Evolutionary conservation across 306 rosid genomes (phyloP), one percentile per base, ranked within the genome.

Genomic region (Fagus crenata): DNA sequence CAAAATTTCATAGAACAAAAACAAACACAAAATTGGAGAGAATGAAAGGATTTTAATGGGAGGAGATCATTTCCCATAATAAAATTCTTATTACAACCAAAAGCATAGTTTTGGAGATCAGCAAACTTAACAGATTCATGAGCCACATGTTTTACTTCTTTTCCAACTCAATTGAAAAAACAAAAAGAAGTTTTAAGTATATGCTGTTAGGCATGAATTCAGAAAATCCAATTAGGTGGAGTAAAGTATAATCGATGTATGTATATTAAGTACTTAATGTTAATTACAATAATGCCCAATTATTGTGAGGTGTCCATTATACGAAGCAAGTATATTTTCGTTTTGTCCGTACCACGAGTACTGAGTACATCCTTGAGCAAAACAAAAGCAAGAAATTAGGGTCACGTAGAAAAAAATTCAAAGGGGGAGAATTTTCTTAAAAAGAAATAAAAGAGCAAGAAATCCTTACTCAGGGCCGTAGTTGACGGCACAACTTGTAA

Each of bases 401-500:
- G 68, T 31, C 3, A 12, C 17, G n/a, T 2, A 33, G 8, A n/a
- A n/a, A 61, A 32, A 33, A 61, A 11, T 61, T 61, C n/a, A 58
- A 33, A 6, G 22, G 43, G 11, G 17, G 15, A 64, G 15, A 36
- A 7, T 58, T 58, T 28, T 53, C 14, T 53, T 0, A 58, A 60
- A 67, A 5, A 39, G 71, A 1, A 35, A 5, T 0, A 43, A 61
- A 59, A 22, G 8, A 46, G 14, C 15, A 72, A 41, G 37, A 14
- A 60, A 59, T 4, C 2, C 41, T 17, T 49, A 49, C 32, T 18
- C 11, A 53, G 46, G 35, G 75, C 55, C 64, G 41, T 5, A 13
- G 76, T 80, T 41, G 69, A 76, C 40, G 76, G 69, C 87, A 74
- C 84, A 85, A 71, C 90, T 85, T 89, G 81, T 77, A 75, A 67